Base-by-base conservation (phyloP, 2,329 filamentous ascomycete species). In the Fusarium praegraminearum region DNA sequence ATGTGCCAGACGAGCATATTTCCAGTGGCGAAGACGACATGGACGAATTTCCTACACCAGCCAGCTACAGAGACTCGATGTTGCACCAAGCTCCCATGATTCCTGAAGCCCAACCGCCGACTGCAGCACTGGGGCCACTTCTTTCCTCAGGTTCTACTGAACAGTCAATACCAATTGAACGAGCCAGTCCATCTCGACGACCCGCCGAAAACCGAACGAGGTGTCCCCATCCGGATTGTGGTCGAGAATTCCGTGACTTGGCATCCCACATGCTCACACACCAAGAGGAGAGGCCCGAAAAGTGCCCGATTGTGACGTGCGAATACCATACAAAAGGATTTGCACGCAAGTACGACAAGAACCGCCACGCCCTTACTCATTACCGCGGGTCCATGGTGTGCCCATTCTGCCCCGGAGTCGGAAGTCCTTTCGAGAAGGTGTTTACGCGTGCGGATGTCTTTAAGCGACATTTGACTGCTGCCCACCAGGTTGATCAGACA, bases 301-400 rank as follows among this genome's bases (percentile, higher is more conserved):
- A 98, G 79, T 99, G 96, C 78, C 95, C 95, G 0, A 98, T 98
- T 63, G 86, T 91, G 58, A 94, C 91, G 4, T 98, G 95, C 83
- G 94, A 98, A 75, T 98, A 98, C 78, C 92, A 98, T 80, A 86
- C 87, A 73, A 98, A 98, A 79, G 95, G 95, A 0, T 98, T 98
- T 76, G 95, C 95, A 5, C 87, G 95, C 65, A 98, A 98, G 80
- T 99, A 98, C 78, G 96, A 98, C 83, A 98, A 98, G 85, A 98
- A 98, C 79, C 86, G 96, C 15, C 96, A 99, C 78, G 97, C 95
- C 2, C 82, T 98, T 69, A 98, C 95, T 4, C 96, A 98, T 78
- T 99, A 98, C 84, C 97, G 97, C 80, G 95, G 95, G 11, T 98
- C 93, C 16, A 98, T 98, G 94, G 92, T 97, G 10, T 99, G 96